Percentiles rank a stretch among this genome's conserved stretches.
phyloP scores from a whole-genome alignment of 768 basidiomycete species.

The Amanita exitialis region DNA sequence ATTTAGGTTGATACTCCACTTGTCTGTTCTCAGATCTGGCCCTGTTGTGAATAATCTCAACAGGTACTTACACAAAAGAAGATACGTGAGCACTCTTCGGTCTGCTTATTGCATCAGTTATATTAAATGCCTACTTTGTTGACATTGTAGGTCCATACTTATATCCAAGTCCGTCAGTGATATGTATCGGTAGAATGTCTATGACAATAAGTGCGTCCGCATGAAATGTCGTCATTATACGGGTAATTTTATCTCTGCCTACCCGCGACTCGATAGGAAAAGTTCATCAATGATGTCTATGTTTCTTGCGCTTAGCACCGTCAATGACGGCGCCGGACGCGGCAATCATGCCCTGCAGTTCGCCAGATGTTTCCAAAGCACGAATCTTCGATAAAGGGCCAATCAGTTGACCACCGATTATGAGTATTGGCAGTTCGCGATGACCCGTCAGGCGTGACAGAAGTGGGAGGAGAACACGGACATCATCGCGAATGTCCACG shows the following conservation, averaged over 20 bases:
- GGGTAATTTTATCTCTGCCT: neutral
- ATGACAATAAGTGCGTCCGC: neutral
- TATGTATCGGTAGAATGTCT: neutral
- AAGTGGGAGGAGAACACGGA: conserved; percentile 49
- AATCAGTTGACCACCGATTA: conserved; percentile 55
- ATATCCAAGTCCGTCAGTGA: neutral
- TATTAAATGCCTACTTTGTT: neutral
- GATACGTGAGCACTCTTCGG: neutral
- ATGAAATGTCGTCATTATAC: neutral
- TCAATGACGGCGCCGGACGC: conserved; percentile 51
- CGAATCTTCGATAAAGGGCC: conserved; percentile 44
- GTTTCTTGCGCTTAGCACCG: conserved; percentile 44
- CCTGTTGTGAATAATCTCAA: neutral
- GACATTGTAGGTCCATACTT: neutral
- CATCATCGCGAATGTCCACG: conserved; percentile 66
- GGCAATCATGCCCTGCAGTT: conserved; percentile 37
- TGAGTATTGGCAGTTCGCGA: conserved; percentile 50
- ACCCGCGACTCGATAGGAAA: neutral
- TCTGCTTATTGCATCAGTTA: neutral
- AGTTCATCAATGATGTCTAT: conserved; percentile 20
- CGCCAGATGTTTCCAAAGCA: conserved; percentile 35
- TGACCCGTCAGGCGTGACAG: conserved; percentile 49
- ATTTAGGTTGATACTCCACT: neutral
- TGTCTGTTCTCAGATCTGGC: neutral
- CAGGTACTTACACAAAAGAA: neutral